Evolutionary conservation across 208 protist species (phyloP), one percentile per base, ranked within the genome.

Genomic region (Crithidia fasciculata): DNA sequence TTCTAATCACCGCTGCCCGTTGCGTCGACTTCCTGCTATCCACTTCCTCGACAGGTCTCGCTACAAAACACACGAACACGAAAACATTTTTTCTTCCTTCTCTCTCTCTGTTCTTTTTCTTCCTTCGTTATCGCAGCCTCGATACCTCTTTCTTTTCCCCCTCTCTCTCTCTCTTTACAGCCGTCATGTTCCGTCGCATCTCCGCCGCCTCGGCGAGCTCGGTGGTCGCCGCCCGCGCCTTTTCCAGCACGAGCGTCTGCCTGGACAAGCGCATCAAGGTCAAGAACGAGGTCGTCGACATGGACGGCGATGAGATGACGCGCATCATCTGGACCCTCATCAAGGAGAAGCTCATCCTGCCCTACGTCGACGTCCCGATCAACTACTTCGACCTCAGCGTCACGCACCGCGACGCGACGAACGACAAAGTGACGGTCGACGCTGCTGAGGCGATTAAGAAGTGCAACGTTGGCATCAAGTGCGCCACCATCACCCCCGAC

Each of bases 291-390:
- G 92, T 99, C 19, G 98, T 99, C n/a, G 98, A 99, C 74, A 92
- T 99, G 82, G 97, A 99, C 80, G 98, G 98, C 66, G 98, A 99
- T 81, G 98, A 99, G 84, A 99, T 99, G 98, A 99, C 98, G 12
- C 88, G 97, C 63, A 97, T 99, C 49, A 99, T 99, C 65, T 99
- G 98, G 98, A 47, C 86, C 10, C 84, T 94, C 73, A 99, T 99
- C 86, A 99, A 99, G 86, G 93, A 99, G 66, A 99, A 98, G 78
- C 92, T 99, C 12, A 98, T 99, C 72, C 83, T 98, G 47, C 98
- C 98, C 59, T 98, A 98, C 78, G 80, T 99, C 44, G 97, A 99
- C 75, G 75, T 99, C 9, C 88, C 96, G 37, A 96, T 99, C 73
- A 84, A 99, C 69, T 99, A 98, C 86, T 99, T 95, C 71, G 98